Evolutionary conservation across 2,329 filamentous ascomycete genomes (phyloP), one percentile per base, ranked within the genome.

Genomic region (Lachnellula hyalina): DNA sequence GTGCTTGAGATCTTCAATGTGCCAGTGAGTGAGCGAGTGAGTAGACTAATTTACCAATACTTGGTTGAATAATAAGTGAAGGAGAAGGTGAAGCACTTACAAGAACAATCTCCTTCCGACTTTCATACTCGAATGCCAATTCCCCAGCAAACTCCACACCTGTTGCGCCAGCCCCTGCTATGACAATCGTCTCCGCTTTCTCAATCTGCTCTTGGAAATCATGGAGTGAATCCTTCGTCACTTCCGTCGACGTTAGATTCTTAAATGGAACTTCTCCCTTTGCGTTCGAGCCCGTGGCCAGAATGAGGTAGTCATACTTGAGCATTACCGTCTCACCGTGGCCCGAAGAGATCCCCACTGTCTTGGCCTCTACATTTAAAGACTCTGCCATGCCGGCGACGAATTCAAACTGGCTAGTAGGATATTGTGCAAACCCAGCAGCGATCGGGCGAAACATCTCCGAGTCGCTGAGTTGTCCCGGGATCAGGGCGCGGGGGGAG

Each of bases 261-360:
- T 82, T 83, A 67, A 76, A 83, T 0, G 80, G 79, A 68, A 77
- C 71, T 55, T 65, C 68, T 4, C 72, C 73, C 21, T 63, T 68
- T 35, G 73, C 71, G 28, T 70, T 69, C 3, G 76, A 68, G 7
- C 81, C 81, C 2, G 81, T 84, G 9, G 80, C 79, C 42, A 84
- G 68, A 57, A 85, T 63, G 14, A 84, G 70, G 19, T 73, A 74
- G 59, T 82, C 74, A 62, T 84, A 85, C 17, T 57, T 56, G 6
- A 70, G 25, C 25, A 25, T 67, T n/a, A 62, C 61, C 5, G 56
- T 64, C 7, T 69, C 71, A 5, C 65, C 71, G 11, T 28, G 45
- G 45, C 67, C 70, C 32, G 70, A 66, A 21, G 68, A 60, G 14
- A 82, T 70, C 1, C 64, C 66, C 21, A 83, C 74, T 0, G 65